Conservation (phyloP, 225 moss, liverwort and hornwort species). For the Rhytidiadelphus loreus region DNA sequence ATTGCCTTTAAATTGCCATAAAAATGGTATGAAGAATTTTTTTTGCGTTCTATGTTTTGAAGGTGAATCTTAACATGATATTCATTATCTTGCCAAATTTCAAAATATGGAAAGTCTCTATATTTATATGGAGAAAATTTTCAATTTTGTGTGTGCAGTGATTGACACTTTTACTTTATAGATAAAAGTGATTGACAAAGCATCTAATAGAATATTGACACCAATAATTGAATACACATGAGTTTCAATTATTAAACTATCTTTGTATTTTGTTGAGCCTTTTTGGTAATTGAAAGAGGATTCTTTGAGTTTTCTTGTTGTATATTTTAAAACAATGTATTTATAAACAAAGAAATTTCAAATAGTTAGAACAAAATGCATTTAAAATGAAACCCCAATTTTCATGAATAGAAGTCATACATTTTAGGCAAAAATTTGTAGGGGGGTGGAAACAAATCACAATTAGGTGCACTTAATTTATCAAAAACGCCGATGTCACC, state of each 20-base stretch:
- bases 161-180: too few species aligned
- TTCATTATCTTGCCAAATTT: too few species aligned
- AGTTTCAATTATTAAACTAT: not conserved
- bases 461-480: not conserved
- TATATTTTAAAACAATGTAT: fast-evolving
- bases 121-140: too few species aligned
- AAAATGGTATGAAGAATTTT: too few species aligned
- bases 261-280: not conserved
- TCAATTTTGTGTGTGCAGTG: too few species aligned
- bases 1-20: too few species aligned
- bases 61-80: too few species aligned
- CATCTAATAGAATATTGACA: not conserved
- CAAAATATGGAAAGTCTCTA: too few species aligned
- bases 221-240: fast-evolving
- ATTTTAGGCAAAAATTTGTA: not conserved
- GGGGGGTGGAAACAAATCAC: fast-evolving
- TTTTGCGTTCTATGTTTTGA: too few species aligned
- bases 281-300: not conserved
- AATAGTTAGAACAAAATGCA: not conserved
- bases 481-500: not conserved
- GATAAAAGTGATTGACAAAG: not conserved
- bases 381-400: not conserved
- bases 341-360: not conserved
- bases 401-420: not conserved
- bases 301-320: too few species aligned